Evolutionary conservation across 352 stramenopile species (phyloP).

Genomic region (Hyaloperonospora brassicae): DNA sequence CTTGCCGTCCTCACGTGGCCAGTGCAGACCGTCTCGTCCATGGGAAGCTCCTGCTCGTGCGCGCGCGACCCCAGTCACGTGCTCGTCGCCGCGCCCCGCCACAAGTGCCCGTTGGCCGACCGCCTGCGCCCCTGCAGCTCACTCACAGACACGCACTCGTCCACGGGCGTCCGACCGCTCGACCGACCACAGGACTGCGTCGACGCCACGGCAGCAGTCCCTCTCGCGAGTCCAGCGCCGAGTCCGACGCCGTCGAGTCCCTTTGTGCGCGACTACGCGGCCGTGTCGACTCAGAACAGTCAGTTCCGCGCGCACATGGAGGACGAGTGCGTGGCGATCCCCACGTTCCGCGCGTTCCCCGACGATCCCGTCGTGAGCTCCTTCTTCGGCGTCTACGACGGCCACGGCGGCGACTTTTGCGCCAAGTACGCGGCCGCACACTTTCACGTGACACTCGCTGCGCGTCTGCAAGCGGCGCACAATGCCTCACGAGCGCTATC

Average conservation of each 20-base stretch:
- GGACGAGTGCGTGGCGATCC: slow-evolving; percentile 74
- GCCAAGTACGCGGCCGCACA: slow-evolving; percentile 70
- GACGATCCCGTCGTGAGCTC: slow-evolving; percentile 53
- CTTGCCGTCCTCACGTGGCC: slow-evolving; percentile 11
- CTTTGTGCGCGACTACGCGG: slow-evolving; percentile 57
- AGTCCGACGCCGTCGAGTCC: slow-evolving; percentile 29
- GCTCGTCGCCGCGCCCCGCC: slow-evolving; percentile 8
- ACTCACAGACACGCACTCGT: slow-evolving; percentile 11
- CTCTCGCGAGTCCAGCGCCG: slow-evolving; percentile 11
- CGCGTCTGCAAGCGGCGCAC: slow-evolving; percentile 37
- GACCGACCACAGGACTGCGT: slow-evolving; percentile 5
- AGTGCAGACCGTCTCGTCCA: slow-evolving; percentile 18
- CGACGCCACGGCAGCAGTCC: slow-evolving; percentile 6
- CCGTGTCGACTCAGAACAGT: slow-evolving; percentile 74
- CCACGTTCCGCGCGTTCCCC: slow-evolving; percentile 49
- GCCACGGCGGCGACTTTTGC: slow-evolving; percentile 71
- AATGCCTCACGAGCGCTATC: too few species aligned
- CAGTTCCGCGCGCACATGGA: slow-evolving; percentile 78
- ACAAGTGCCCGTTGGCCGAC: slow-evolving; percentile 15
- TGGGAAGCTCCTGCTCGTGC: slow-evolving; percentile 28
- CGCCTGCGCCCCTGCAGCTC: slow-evolving; percentile 10
- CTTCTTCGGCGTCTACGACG: slow-evolving; percentile 82
- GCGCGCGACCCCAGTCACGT: slow-evolving; percentile 29
- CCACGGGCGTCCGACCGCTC: slow-evolving; percentile 11
- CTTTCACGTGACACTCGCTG: slow-evolving; percentile 49